Evolutionary conservation across 1,139 yeast species (phyloP), one percentile per base, ranked within the genome.

Genomic region (Saccharomyces hybrid): DNA sequence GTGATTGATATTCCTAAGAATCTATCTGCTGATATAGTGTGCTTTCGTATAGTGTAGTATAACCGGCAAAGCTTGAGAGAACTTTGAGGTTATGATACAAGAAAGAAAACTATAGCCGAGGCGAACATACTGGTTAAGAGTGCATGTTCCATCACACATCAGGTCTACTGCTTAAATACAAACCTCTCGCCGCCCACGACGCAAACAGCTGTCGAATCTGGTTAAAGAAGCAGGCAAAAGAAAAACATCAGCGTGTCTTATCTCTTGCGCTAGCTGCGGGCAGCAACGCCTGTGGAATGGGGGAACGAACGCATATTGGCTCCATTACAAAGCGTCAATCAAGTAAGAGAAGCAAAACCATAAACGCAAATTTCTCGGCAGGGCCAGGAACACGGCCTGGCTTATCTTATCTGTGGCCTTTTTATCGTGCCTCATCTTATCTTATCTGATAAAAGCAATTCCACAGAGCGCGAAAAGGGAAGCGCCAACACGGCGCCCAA

Each of bases 281-380:
- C 41, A 34, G 8, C 19, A n/a, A 6, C 11, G 11, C 41, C 41
- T 34, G 8, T 34, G 23, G 8, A 34, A 34, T 34, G 8, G 2
- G 41, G 41, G 41, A 34, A 34, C 8, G 41, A 34, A 34, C 41
- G 44, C 44, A 38, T 38, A 38, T 38, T 38, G 44, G 44, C n/a
- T 38, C 25, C 44, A 38, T 19, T 38, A 3, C 11, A 38, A 3
- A 38, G n/a, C 26, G 44, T 38, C 44, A 38, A 38, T 38, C 44
- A 38, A 38, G 44, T 6, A 38, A 16, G n/a, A 38, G 44, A 6
- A 5, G n/a, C 44, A 13, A 38, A 16, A 38, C 25, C 11, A 38
- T 38, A 38, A 38, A 19, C 44, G 44, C 44, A 38, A 6, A 19
- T 38, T 38, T 38, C 31, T 26, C 31, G 31, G 31, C 16, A 25